Base-by-base conservation (phyloP, 148 eudicot species). In the Limonium bicolor region DNA sequence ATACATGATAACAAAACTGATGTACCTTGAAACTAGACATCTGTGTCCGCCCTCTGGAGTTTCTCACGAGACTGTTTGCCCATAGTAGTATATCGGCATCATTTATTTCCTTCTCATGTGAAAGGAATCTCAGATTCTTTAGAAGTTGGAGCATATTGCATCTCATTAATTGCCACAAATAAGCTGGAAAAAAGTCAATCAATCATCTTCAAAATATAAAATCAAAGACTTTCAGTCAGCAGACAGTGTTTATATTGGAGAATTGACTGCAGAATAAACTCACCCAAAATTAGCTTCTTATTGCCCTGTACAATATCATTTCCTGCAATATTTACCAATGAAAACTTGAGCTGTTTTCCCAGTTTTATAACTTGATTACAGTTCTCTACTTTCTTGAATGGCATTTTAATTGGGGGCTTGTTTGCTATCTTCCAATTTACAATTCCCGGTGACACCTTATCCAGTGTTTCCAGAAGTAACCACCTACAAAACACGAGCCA, bases 301-400 rank as follows among this genome's bases (percentile, higher is more conserved):
- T 81, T 85, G 62, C 99, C 99, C 58, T 92, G 99, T 42, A 92
- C 99, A 48, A 92, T 85, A 67, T 85, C 99, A 60, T 85, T 85
- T 58, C 99, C 99, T 67, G 99, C 95, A 59, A 92, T 73, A 58
- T 92, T 92, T 23, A 92, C 99, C 44, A 92, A 72, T 46, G 99
- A 92, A 76, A 92, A 92, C 76, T 76, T 92, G 70, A 92, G 59
- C 42, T 85, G 94, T 68, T 85, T 92, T 56, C 99, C 99, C 29
- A 92, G 71, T 61, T 81, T 92, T 58, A 92, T 67, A 18, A 77
- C 99, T 81, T 85, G 99, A 70, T 92, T 92, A 68, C 99, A 92
- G 58, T 92, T 92, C 59, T 92, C 99, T 27, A 92, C 95, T 76
- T 92, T 92, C 56, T 80, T 69, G 75, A 92, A 92, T 20, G 94